A percentile compares a stretch with the other conserved stretches of the same genome.
Conservation (phyloP, 495 filamentous ascomycete genomes). For the Tuber microsphaerosporum region DNA sequence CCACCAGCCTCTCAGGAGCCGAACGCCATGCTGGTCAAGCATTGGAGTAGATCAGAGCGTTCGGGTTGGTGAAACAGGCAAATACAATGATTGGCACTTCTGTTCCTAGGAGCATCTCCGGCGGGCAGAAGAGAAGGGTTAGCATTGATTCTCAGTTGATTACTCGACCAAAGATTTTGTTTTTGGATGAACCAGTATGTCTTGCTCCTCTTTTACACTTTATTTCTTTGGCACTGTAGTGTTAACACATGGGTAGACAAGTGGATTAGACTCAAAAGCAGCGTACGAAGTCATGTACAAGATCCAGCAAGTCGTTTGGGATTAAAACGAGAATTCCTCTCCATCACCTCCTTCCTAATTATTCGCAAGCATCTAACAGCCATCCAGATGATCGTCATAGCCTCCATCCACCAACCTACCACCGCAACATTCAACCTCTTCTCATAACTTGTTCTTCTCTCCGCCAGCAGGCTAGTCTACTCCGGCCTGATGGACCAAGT, state of each 20-base stretch:
- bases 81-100: constrained; percentile 67
- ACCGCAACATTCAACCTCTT: constrained; percentile 69
- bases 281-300: constrained; percentile 63
- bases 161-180: constrained; percentile 68
- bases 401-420: constrained; percentile 75
- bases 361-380: constrained; percentile 4
- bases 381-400: constrained; percentile 60
- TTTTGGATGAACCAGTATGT: constrained; percentile 63
- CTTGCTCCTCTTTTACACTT: not conserved
- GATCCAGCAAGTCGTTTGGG: constrained; percentile 55
- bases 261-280: constrained; percentile 65
- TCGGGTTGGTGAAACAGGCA: constrained; percentile 58
- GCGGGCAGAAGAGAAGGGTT: constrained; percentile 72
- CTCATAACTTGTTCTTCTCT: constrained; percentile 68
- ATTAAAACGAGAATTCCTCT: constrained; percentile 49
- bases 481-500: constrained; percentile 55
- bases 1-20: constrained; percentile 43
- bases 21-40: constrained; percentile 40
- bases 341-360: constrained; percentile 44
- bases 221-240: not conserved
- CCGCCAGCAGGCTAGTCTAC: constrained; percentile 60
- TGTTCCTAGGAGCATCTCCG: constrained; percentile 68
- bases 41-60: constrained; percentile 53
- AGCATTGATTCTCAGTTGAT: constrained; percentile 72
- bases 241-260: constrained; percentile 47